Evolutionary conservation across 2,329 filamentous ascomycete genomes (phyloP).

Genomic region (Botrytis galanthina): DNA sequence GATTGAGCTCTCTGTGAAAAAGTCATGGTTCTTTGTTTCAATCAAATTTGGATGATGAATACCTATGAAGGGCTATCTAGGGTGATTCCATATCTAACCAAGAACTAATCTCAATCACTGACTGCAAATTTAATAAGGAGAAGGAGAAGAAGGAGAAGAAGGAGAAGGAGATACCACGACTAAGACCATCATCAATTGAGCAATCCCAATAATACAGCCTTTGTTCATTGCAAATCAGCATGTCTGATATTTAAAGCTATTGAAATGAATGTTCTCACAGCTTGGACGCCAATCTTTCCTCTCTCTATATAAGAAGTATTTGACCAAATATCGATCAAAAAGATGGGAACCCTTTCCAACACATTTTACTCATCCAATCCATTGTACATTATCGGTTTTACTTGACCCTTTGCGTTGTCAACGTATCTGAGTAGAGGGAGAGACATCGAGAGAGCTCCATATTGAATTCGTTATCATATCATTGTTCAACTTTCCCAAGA

Average conservation of each 20-base stretch:
- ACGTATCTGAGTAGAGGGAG: not conserved
- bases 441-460: not conserved
- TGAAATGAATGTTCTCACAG: slow-evolving; percentile 4
- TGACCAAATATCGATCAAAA: not conserved
- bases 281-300: not conserved
- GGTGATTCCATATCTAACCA: not conserved
- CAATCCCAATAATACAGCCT: not conserved
- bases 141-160: not conserved
- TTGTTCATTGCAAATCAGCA: not conserved
- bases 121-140: not conserved
- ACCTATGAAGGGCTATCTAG: not conserved
- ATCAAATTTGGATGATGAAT: not conserved
- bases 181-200: not conserved
- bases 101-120: not conserved
- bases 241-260: slow-evolving; percentile 4
- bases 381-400: not conserved
- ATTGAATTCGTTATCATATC: not conserved
- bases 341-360: not conserved
- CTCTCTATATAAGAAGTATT: not conserved
- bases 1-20: not conserved
- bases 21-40: slow-evolving; percentile 12
- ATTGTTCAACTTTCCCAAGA: not conserved
- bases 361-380: not conserved
- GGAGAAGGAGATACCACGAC: not conserved
- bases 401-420: not conserved